These are phyloP conservation scores for Phytopythium cucurbitacearum DNA, from an alignment of 352 stramenopile genomes.

Conservation along the genomic window DNA sequence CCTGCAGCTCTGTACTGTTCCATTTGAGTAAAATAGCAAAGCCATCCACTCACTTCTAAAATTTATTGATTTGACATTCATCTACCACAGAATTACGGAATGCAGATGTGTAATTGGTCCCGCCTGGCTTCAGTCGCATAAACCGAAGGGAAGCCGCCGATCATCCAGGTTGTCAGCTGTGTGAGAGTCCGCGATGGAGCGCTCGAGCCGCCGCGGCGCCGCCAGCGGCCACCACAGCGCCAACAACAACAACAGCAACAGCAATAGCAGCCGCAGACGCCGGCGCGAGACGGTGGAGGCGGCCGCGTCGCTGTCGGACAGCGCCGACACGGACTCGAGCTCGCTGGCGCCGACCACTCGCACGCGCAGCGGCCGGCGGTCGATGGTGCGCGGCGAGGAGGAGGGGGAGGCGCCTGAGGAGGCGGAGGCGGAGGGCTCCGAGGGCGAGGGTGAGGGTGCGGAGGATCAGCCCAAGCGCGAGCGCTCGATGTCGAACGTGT, in stretches of 20 bases:
- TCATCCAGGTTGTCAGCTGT: too few species aligned
- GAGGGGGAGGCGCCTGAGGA: slow-evolving; percentile 28
- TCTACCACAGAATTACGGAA: too few species aligned
- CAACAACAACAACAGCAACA: slow-evolving; percentile 20
- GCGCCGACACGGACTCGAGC: slow-evolving; percentile 57
- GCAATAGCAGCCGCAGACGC: slow-evolving; percentile 31
- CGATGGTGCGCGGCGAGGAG: slow-evolving; percentile 24
- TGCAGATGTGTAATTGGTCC: too few species aligned
- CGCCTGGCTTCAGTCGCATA: too few species aligned
- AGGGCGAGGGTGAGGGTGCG: slow-evolving; percentile 15
- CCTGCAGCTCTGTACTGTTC: slow-evolving; percentile 7
- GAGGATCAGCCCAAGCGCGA: slow-evolving; percentile 15
- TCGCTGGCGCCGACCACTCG: slow-evolving; percentile 17
- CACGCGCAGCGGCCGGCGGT: slow-evolving; percentile 17
- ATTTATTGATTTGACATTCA: too few species aligned
- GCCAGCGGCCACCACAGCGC: slow-evolving; percentile 19
- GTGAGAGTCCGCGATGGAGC: slow-evolving; percentile 29
- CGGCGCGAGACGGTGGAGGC: slow-evolving; percentile 20
- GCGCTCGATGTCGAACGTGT: slow-evolving; percentile 65
- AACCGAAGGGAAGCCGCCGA: too few species aligned
- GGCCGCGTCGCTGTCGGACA: slow-evolving; percentile 46
- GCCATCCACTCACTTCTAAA: too few species aligned
- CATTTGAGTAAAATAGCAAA: slow-evolving; percentile 1
- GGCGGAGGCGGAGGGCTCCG: slow-evolving; percentile 11
- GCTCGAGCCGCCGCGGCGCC: slow-evolving; percentile 41